Conservation (phyloP, 2,329 filamentous ascomycete species). For the Phyllosticta paracitricarpa region DNA sequence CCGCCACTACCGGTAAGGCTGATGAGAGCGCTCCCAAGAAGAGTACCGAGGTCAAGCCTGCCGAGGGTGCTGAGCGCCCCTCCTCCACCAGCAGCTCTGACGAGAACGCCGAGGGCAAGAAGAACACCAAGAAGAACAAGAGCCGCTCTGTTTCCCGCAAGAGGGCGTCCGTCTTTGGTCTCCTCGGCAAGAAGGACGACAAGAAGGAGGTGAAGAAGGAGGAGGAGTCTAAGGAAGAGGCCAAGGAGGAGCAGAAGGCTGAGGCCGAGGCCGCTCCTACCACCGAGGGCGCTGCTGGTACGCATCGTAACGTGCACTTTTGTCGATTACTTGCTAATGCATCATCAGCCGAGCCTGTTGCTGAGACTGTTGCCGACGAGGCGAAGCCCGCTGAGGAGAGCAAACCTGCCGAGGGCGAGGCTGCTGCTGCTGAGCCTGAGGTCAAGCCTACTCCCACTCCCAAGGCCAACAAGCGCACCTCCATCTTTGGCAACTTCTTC, state of each 20-base stretch:
- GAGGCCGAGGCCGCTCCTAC: slow-evolving; percentile 24
- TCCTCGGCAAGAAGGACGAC: slow-evolving; percentile 53
- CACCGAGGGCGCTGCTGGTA: slow-evolving; percentile 23
- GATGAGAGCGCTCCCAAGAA: slow-evolving; percentile 34
- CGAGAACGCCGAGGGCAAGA: slow-evolving; percentile 37
- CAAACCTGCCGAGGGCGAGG: slow-evolving; percentile 15
- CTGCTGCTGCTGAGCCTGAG: slow-evolving; percentile 24
- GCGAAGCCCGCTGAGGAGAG: slow-evolving; percentile 38
- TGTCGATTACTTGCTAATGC: background rate
- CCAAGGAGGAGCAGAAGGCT: slow-evolving; percentile 30
- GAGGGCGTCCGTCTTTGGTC: slow-evolving; percentile 47
- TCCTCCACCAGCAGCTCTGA: slow-evolving; percentile 30
- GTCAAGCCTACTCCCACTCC: slow-evolving; percentile 37
- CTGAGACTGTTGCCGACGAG: slow-evolving; percentile 22
- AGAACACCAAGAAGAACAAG: slow-evolving; percentile 42
- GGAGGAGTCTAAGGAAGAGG: slow-evolving; percentile 36
- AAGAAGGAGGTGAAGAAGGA: slow-evolving; percentile 27
- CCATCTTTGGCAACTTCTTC: slow-evolving; percentile 67
- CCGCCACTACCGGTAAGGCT: slow-evolving; percentile 30
- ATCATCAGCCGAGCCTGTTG: slow-evolving; percentile 14
- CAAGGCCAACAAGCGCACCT: slow-evolving; percentile 73
- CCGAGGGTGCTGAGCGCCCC: slow-evolving; percentile 20
- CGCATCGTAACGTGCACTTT: slow-evolving; percentile 9
- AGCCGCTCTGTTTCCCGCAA: slow-evolving; percentile 52
- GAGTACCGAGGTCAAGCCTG: slow-evolving; percentile 36